These are phyloP conservation scores for Inonotus hispidus DNA, from an alignment of 1,284 basidiomycete genomes.

Conservation along the genomic window DNA sequence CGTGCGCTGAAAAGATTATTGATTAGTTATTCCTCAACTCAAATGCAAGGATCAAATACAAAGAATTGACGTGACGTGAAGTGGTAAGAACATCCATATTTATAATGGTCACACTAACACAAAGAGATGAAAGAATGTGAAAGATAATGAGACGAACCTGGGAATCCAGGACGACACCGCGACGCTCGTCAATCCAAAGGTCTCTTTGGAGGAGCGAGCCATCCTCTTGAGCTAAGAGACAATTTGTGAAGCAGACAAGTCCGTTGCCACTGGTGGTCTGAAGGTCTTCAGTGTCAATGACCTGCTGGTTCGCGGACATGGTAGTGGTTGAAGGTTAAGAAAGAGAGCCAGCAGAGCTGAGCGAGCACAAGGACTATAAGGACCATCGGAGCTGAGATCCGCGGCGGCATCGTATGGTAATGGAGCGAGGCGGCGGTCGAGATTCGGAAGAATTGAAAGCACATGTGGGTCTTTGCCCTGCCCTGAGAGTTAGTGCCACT, in stretches of 20 bases:
- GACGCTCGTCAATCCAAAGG: conserved; percentile 69
- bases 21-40: conserved; percentile 13
- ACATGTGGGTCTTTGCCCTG: background rate
- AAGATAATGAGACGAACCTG: conserved; percentile 41
- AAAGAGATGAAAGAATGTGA: background rate
- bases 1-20: conserved; percentile 41
- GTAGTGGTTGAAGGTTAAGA: background rate
- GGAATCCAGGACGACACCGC: conserved; percentile 66
- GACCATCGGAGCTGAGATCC: background rate
- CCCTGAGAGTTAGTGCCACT: no score
- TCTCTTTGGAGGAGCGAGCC: conserved; percentile 65
- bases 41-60: background rate
- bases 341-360: background rate
- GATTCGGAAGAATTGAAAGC: no score
- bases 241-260: conserved; percentile 82
- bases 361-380: background rate
- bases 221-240: conserved; percentile 69
- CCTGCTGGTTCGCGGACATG: background rate
- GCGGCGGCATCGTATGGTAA: background rate
- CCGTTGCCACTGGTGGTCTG: conserved; percentile 38
- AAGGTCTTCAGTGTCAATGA: background rate
- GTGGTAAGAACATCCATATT: background rate
- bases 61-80: background rate
- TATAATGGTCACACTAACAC: background rate
- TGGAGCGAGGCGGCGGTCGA: background rate